Evolutionary conservation across 108 stramenopile genomes (phyloP).

Genomic region (Bacterosira constricta): DNA sequence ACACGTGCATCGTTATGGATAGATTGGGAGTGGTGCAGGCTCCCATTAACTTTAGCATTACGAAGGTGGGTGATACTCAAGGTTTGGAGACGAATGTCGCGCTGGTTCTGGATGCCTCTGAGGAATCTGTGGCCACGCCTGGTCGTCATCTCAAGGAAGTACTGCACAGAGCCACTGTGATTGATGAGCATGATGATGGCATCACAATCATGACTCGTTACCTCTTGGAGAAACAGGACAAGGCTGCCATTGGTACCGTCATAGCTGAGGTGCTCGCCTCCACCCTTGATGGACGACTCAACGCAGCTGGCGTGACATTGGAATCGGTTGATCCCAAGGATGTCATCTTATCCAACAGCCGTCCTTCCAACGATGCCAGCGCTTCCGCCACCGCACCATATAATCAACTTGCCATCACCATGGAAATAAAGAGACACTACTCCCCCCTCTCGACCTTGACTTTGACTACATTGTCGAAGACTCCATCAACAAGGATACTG

Average conservation of each 20-base stretch:
- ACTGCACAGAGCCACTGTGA: constrained; percentile 1
- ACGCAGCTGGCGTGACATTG: constrained; percentile 14
- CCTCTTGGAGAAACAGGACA: constrained; percentile 19
- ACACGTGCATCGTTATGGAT: constrained; percentile 2
- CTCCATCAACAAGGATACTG: constrained; percentile 33
- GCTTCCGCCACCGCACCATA: not conserved
- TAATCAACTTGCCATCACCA: constrained; percentile 24
- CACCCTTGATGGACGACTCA: constrained; percentile 13
- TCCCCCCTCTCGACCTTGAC: constrained; percentile 27
- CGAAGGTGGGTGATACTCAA: constrained; percentile 16
- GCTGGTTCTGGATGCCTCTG: not conserved
- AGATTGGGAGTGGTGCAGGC: not conserved
- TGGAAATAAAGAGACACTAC: constrained; percentile 30
- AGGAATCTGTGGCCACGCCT: not conserved
- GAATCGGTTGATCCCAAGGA: constrained; percentile 20
- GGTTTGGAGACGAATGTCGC: constrained; percentile 9
- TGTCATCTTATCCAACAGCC: constrained; percentile 12
- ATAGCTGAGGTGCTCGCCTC: constrained; percentile 31
- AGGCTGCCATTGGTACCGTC: constrained; percentile 21
- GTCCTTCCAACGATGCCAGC: too few species aligned
- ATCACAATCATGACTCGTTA: not conserved
- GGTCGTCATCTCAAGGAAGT: constrained; percentile 1
- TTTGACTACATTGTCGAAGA: constrained; percentile 38
- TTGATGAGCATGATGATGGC: too few species aligned
- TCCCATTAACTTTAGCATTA: constrained; percentile 3